Evolutionary conservation across 306 rosid species (phyloP), one percentile per base, ranked within the genome.

Genomic region (Dalbergia cochinchinensis): DNA sequence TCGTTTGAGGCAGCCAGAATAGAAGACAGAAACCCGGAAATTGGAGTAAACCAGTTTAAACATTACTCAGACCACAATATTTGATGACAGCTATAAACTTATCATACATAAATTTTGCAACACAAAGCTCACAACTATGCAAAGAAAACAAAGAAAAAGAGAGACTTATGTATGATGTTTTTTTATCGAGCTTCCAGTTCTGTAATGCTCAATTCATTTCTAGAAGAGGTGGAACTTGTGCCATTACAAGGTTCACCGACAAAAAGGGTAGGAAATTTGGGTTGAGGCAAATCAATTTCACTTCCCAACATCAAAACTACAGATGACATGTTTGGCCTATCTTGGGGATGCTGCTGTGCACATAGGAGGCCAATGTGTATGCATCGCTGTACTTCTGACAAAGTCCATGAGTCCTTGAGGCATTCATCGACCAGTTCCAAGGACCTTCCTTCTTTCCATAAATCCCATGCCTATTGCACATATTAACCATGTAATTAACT

Each of bases 341-440:
- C 80, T 47, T 87, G 86, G 3, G 89, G 87, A 14, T 76, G 67
- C 4, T 85, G 86, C 26, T 89, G 93, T 26, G 81, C 85, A 22
- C 93, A 89, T 48, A 89, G 67, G 42, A 87, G 86, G 62, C 93
- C 62, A 12, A 89, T 65, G 34, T 82, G 90, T 59, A 90, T 57
- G 81, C 88, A 87, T 2, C 85, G 87, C 70, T 87, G 19, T 2
- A 79, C 83, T 11, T 87, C 73, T 6, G 86, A 70, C 7, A 26
- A 13, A 3, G 39, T n/a, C 75, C 66, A 55, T 4, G 89, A 76
- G 8, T 77, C 79, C 45, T 31, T 66, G 0, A 79, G 1, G 69
- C 41, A 66, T 69, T 74, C 60, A 20, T 81, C 88, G 11, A 89
- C 59, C 57, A 89, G 34, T 20, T 87, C 89, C 69, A 73, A n/a